Evolutionary conservation across 805 yeast species (phyloP).

Genomic region (Tetrapisispora namnaoensis): DNA sequence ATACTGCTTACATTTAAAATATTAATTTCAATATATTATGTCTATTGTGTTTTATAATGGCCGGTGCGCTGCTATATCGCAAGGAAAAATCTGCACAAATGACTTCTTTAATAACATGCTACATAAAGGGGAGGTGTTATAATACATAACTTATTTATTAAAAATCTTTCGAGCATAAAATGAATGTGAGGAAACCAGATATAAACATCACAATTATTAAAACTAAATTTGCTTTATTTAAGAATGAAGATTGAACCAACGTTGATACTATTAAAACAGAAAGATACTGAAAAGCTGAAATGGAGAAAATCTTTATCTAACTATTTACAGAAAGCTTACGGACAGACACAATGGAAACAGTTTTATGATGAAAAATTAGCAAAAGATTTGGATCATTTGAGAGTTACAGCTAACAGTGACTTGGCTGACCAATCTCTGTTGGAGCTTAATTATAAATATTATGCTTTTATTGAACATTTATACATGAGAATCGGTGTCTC

Average conservation of each 20-base stretch:
- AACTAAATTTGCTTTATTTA: no score
- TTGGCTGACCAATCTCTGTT: slow-evolving; percentile 23
- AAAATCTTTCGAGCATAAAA: no score
- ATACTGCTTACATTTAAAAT: no score
- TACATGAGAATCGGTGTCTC: slow-evolving; percentile 66
- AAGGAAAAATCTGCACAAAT: no score
- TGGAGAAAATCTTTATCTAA: slow-evolving; percentile 25
- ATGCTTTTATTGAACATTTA: slow-evolving; percentile 70
- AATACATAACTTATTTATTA: no score
- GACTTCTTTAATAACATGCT: no score
- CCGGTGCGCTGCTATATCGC: no score
- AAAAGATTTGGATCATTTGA: slow-evolving; percentile 19
- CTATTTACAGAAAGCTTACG: slow-evolving; percentile 25
- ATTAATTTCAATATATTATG: no score
- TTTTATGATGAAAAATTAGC: slow-evolving; percentile 24
- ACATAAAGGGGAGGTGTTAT: no score
- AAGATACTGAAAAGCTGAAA: slow-evolving; percentile 24
- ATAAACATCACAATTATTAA: no score
- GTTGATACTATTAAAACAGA: slow-evolving; percentile 16
- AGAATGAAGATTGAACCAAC: slow-evolving; percentile 2
- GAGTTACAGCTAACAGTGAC: slow-evolving; percentile 28
- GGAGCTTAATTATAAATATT: slow-evolving; percentile 48
- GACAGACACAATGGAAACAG: slow-evolving; percentile 23
- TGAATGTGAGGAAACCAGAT: no score
- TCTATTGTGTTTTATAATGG: no score